A percentile compares a stretch with the other conserved stretches of the same genome.
Conservation (phyloP, 2,329 filamentous ascomycete species). For the Leptographium procerum region DNA sequence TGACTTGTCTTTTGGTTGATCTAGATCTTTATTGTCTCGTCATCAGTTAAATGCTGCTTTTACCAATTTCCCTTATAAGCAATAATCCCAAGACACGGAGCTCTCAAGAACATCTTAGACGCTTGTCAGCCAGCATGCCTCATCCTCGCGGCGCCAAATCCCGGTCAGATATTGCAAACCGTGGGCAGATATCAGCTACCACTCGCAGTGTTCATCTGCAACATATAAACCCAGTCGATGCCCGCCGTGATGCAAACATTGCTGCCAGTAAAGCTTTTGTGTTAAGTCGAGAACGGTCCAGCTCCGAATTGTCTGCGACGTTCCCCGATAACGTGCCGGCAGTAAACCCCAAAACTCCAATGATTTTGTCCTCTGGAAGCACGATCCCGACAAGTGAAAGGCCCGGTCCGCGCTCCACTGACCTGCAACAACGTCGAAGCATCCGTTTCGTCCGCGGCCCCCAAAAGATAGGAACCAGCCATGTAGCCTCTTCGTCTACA, state of each 20-base stretch:
- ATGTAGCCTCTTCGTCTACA: not conserved
- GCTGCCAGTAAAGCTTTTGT: conserved; percentile 51
- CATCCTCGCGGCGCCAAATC: conserved; percentile 22
- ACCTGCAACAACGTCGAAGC: conserved; percentile 36
- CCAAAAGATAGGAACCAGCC: not conserved
- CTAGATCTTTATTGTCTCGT: not conserved
- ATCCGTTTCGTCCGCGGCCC: conserved; percentile 37
- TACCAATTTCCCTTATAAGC: not conserved
- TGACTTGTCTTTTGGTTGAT: not conserved
- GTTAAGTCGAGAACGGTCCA: conserved; percentile 33
- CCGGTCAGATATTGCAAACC: conserved; percentile 32
- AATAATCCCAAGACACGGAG: not conserved
- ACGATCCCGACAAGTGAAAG: not conserved
- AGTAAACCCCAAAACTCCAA: not conserved
- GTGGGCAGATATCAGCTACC: conserved; percentile 40
- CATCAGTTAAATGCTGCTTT: not conserved
- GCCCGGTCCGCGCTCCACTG: not conserved
- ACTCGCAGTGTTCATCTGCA: conserved; percentile 33
- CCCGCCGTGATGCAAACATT: conserved; percentile 48
- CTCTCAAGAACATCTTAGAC: not conserved
- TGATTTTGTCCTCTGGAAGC: not conserved
- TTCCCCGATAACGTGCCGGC: conserved; percentile 1
- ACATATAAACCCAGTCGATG: conserved; percentile 35
- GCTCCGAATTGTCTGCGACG: conserved; percentile 19
- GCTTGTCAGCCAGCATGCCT: not conserved